These are phyloP conservation scores for Blastobotrys persicus DNA, from an alignment of 1,139 yeast genomes.

Conservation along the genomic window DNA sequence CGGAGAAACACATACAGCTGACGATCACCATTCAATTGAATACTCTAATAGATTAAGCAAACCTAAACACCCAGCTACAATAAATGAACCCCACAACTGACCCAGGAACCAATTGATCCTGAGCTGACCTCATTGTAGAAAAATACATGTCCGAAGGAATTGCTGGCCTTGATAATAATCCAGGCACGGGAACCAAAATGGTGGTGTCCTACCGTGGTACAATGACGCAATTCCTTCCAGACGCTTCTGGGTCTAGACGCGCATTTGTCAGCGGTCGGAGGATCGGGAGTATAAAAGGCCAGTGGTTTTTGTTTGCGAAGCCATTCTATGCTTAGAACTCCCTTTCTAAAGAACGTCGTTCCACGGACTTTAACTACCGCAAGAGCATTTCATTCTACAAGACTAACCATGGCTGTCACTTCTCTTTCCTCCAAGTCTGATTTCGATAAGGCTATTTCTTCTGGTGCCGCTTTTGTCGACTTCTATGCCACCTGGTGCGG, in stretches of 20 bases:
- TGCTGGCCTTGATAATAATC: too few relatives aligned
- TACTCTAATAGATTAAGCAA: too few relatives aligned
- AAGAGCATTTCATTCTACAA: constrained; percentile 14
- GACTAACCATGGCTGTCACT: constrained; percentile 23
- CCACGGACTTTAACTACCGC: background rate
- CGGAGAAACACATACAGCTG: too few relatives aligned
- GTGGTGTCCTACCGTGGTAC: constrained; percentile 1
- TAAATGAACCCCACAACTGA: too few relatives aligned
- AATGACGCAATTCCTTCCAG: background rate
- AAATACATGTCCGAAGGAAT: too few relatives aligned
- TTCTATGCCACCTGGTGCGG: constrained; percentile 86
- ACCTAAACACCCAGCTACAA: too few relatives aligned
- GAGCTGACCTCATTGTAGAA: too few relatives aligned
- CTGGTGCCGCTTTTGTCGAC: constrained; percentile 62
- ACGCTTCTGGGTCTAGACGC: constrained; percentile 5
- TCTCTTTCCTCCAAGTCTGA: constrained; percentile 23
- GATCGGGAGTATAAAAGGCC: constrained; percentile 3
- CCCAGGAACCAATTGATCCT: too few relatives aligned
- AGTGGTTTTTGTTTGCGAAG: background rate
- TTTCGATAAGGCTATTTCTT: constrained; percentile 26
- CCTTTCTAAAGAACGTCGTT: background rate
- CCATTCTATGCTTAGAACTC: constrained; percentile 4
- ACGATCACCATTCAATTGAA: too few relatives aligned
- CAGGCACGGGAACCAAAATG: too few relatives aligned
- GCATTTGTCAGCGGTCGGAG: constrained; percentile 7